Evolutionary conservation across 2,329 filamentous ascomycete species (phyloP).

Genomic region (Mycogone perniciosa): DNA sequence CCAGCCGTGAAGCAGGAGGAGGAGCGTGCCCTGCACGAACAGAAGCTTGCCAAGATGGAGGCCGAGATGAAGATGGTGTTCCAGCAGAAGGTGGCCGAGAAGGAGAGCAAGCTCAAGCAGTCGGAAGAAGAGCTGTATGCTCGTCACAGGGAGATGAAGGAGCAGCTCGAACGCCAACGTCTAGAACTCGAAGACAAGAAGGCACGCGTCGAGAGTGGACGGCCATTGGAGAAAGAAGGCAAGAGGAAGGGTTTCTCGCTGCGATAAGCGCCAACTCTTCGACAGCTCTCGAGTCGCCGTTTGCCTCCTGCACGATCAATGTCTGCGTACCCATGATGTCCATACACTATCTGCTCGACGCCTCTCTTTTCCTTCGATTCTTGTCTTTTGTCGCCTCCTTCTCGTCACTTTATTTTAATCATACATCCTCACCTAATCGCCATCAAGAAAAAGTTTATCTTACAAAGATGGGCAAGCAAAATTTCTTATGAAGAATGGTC

Average conservation of each 20-base stretch:
- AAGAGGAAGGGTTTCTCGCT: constrained; percentile 99
- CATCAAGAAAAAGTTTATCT: constrained; percentile 30
- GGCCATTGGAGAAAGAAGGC: constrained; percentile 93
- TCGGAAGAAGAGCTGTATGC: constrained; percentile 98
- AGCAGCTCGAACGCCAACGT: constrained; percentile 93
- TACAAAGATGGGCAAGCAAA: constrained; percentile 25
- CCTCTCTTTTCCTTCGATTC: constrained; percentile 44
- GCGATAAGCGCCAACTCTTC: constrained; percentile 54
- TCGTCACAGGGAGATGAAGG: constrained; percentile 99
- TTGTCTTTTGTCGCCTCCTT: constrained; percentile 31
- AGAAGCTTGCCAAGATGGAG: constrained; percentile 99
- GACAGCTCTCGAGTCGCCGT: constrained; percentile 13
- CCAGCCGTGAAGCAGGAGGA: constrained; percentile 99
- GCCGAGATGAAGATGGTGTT: constrained; percentile 99
- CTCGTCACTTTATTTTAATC: constrained; percentile 34
- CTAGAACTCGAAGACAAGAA: constrained; percentile 98
- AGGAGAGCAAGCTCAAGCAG: constrained; percentile 99
- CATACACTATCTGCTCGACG: constrained; percentile 53
- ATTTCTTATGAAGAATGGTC: constrained; percentile 33
- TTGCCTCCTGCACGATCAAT: constrained; percentile 42
- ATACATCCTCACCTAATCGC: constrained; percentile 33
- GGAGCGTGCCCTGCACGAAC: constrained; percentile 94
- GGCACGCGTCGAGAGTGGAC: constrained; percentile 83
- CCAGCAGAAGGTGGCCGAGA: constrained; percentile 99
- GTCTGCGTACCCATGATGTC: constrained; percentile 54